Evolutionary conservation across 1,284 basidiomycete genomes (phyloP), one percentile per base, ranked within the genome.

Genomic region (Fomitopsis pinicola): DNA sequence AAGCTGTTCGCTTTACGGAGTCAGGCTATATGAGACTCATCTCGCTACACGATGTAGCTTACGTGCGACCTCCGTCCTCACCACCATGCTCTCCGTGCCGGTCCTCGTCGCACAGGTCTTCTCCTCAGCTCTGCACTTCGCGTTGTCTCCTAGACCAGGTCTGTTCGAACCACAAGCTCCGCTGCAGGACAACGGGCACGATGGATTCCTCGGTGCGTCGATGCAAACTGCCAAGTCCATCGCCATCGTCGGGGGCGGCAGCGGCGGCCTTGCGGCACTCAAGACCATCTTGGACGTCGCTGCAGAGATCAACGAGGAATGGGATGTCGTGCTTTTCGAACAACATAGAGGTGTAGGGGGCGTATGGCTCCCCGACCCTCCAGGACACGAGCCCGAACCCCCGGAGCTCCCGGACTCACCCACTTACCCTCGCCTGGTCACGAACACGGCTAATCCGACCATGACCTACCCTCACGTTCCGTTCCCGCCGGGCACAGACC

Each of bases 391-490:
- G 10, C 73, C 76, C 2, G 64, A 69, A 17, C 80, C 81, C 14
- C 82, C 82, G 28, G 66, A 69, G 2, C 72, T 86, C 2, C 83
- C 84, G 3, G 78, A 82, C 68, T 82, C 82, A 0, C 82, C 83
- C 0, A 64, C 85, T 10, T 86, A 86, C 62, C 82, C 82, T 4
- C 74, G 72, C 8, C 75, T 86, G n/a, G 78, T 69, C 63, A 83
- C 82, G 19, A 86, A 85, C 67, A 82, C 80, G 1, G 83, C 84
- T 12, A 76, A 81, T 19, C 82, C 69, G 30, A 69, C 70, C 45
- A 75, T 86, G 82, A 80, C 82, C 7, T 83, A 79, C 66, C 82
- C 81, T 19, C 73, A 75, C 19, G 80, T 83, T 65, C 78, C 82
- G 0, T 86, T 81, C 60, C 78, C 76, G 0, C 80, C 77, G 0